phyloP scores from a whole-genome alignment of 202 grass and related monocot species.

The Brachypodium distachyon region DNA sequence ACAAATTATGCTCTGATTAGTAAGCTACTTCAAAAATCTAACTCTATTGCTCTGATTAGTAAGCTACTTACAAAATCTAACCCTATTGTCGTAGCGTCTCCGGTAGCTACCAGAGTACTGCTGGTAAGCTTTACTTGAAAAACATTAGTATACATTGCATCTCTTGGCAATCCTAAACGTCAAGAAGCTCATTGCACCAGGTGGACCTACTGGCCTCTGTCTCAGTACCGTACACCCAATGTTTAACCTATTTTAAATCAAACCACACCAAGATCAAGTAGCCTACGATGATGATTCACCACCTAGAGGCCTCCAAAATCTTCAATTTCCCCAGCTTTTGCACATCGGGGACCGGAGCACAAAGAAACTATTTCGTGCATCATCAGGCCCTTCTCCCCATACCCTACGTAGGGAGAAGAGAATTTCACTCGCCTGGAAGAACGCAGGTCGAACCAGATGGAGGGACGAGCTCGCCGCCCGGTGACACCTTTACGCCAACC shows the following conservation, averaged over 20 bases:
- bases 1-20: not conserved
- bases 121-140: no score
- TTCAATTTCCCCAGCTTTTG: slow-evolving; percentile 12
- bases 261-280: not conserved
- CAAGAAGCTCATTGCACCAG: not conserved
- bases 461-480: not conserved
- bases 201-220: not conserved
- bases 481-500: slow-evolving; percentile 23
- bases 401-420: not conserved
- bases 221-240: not conserved
- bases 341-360: not conserved
- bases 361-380: not conserved
- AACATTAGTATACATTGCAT: not conserved
- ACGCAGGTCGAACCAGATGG: slow-evolving; percentile 15
- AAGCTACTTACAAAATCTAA: no score
- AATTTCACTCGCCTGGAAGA: not conserved
- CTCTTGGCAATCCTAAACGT: not conserved
- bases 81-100: not conserved
- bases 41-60: no score
- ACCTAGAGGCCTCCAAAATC: not conserved
- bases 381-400: not conserved
- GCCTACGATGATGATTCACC: not conserved
- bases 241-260: not conserved
- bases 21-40: no score
- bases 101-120: not conserved